A percentile compares a stretch with the other conserved stretches of the same genome.
Evolutionary conservation across 179 eudicot genomes (phyloP).

Genomic region (Sideroxylon spinosum): DNA sequence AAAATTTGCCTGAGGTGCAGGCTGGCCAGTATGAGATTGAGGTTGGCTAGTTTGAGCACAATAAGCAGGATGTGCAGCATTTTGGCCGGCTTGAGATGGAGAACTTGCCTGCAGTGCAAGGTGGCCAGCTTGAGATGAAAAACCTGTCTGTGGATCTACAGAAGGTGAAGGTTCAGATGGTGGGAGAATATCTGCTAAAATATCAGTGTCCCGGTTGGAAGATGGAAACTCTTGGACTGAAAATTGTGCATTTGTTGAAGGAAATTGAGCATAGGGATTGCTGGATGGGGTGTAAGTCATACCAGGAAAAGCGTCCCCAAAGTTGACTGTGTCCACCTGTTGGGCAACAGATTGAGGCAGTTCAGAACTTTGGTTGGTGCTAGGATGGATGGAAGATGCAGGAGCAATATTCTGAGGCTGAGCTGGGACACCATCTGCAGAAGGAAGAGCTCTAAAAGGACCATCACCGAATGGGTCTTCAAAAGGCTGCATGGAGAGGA

Average conservation of each 20-base stretch:
- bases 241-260: constrained; percentile 34
- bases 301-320: constrained; percentile 20
- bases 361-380: constrained; percentile 32
- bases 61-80: constrained; percentile 15
- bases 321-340: constrained; percentile 20
- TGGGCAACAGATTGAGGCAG: constrained; percentile 29
- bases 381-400: constrained; percentile 39
- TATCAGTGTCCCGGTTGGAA: constrained; percentile 45
- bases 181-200: constrained; percentile 92
- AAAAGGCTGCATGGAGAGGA: constrained; percentile 55
- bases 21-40: constrained; percentile 14
- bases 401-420: constrained; percentile 41
- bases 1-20: constrained; percentile 13
- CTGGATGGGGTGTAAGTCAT: constrained; percentile 9
- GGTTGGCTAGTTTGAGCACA: constrained; percentile 24
- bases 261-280: constrained; percentile 25
- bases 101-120: not conserved
- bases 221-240: constrained; percentile 30
- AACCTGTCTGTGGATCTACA: constrained; percentile 19
- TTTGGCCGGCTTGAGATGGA: not conserved
- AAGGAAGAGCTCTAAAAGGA: constrained; percentile 75
- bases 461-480: constrained; percentile 96
- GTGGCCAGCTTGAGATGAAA: constrained; percentile 21
- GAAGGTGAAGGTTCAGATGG: constrained; percentile 49
- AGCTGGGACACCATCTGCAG: constrained; percentile 36